These are phyloP conservation scores for Wilcoxina mikolae DNA, from an alignment of 495 filamentous ascomycete species.

Conservation along the genomic window DNA sequence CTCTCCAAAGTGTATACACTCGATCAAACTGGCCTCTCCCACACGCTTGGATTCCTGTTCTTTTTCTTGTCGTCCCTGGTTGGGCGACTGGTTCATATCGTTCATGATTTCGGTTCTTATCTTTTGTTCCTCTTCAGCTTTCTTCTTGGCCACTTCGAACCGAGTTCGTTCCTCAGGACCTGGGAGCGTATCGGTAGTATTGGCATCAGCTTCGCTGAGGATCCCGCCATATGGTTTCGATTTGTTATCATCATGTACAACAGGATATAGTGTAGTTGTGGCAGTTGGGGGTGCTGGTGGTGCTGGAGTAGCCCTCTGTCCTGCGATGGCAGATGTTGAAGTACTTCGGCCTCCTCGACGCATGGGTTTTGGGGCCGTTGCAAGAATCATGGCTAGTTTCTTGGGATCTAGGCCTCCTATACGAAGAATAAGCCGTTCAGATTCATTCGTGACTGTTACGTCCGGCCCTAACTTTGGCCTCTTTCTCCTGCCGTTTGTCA, in stretches of 20 bases:
- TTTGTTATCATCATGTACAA: conserved; percentile 73
- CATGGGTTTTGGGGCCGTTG: not conserved
- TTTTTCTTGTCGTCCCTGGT: conserved; percentile 10
- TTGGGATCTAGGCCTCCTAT: not conserved
- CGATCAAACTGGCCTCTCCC: conserved; percentile 84
- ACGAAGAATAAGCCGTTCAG: not conserved
- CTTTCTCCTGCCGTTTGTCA: conserved; percentile 32
- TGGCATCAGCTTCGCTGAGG: conserved; percentile 71
- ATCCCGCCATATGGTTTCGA: conserved; percentile 94
- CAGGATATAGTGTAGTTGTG: not conserved
- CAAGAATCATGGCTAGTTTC: not conserved
- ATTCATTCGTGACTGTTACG: conserved; percentile 35
- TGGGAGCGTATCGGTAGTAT: conserved; percentile 78
- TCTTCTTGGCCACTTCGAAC: conserved; percentile 76
- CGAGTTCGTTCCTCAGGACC: conserved; percentile 59
- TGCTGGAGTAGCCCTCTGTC: not conserved
- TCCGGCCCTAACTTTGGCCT: conserved; percentile 25
- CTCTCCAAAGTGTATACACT: conserved; percentile 94
- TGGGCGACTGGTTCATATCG: not conserved
- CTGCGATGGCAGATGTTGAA: not conserved
- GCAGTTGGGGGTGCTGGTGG: conserved; percentile 1
- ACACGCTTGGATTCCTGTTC: conserved; percentile 46
- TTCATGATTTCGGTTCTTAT: conserved; percentile 7
- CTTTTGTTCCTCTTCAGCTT: conserved; percentile 85
- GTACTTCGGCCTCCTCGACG: not conserved